Conservation (phyloP, 192 early-diverging fungal genomes). For the Podila minutissima region DNA sequence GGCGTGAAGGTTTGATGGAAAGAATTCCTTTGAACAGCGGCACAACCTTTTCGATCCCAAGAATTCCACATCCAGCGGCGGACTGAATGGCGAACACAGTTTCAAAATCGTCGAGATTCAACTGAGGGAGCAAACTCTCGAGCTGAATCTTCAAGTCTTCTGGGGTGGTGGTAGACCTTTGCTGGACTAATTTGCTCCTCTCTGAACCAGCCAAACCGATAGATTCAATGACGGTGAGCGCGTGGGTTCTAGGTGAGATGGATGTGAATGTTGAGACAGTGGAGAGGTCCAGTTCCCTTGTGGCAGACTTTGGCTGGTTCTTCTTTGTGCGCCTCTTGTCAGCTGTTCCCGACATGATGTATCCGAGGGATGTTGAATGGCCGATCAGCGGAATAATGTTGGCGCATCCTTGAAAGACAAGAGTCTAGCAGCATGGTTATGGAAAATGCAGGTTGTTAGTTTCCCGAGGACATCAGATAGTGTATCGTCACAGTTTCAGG, state of each 20-base stretch:
- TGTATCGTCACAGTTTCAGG: neutral
- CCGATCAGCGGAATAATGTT: slow-evolving; percentile 59
- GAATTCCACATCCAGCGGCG: slow-evolving; percentile 55
- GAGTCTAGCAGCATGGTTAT: slow-evolving; percentile 24
- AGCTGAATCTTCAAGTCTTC: slow-evolving; percentile 19
- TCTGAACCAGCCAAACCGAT: slow-evolving; percentile 7
- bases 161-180: neutral
- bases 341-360: slow-evolving; percentile 45
- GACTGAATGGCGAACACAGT: slow-evolving; percentile 52
- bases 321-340: slow-evolving; percentile 13
- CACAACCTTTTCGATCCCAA: slow-evolving; percentile 54
- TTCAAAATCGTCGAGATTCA: slow-evolving; percentile 24
- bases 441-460: neutral
- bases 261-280: slow-evolving; percentile 50
- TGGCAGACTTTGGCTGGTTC: neutral
- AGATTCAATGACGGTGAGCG: slow-evolving; percentile 54
- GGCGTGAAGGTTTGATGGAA: slow-evolving; percentile 30
- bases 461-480: neutral
- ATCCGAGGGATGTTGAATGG: slow-evolving; percentile 49
- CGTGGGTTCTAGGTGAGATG: slow-evolving; percentile 59
- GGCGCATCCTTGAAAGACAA: slow-evolving; percentile 61
- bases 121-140: neutral
- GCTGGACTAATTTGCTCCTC: slow-evolving; percentile 11
- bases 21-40: slow-evolving; percentile 63
- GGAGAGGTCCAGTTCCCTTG: slow-evolving; percentile 16